phyloP scores from a whole-genome alignment of 192 early-diverging fungal genomes.

The Backusella australiensis region DNA sequence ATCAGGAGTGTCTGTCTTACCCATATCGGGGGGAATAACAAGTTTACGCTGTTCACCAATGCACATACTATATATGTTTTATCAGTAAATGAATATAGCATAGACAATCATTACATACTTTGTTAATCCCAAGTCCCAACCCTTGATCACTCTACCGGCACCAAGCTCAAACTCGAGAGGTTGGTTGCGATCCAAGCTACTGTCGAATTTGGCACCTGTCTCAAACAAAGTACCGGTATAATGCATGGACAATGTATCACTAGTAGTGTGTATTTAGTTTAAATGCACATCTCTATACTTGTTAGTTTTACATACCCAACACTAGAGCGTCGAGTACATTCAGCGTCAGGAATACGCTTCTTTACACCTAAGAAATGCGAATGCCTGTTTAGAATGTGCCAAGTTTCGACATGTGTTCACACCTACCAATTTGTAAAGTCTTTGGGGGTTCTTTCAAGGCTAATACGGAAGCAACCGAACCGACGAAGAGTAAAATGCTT shows the following conservation, averaged over 20 bases:
- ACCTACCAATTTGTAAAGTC: constrained; percentile 48
- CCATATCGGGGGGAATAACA: constrained; percentile 66
- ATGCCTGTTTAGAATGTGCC: not conserved
- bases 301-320: constrained; percentile 36
- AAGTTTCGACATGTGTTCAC: not conserved
- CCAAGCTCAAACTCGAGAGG: constrained; percentile 77
- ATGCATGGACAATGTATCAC: constrained; percentile 71
- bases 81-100: not conserved
- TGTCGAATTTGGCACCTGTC: constrained; percentile 70
- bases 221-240: constrained; percentile 71
- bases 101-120: constrained; percentile 22
- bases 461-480: constrained; percentile 7
- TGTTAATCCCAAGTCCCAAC: constrained; percentile 75
- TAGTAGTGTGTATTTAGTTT: constrained; percentile 13
- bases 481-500: not conserved
- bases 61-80: constrained; percentile 57
- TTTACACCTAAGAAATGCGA: constrained; percentile 41
- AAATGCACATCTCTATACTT: not conserved
- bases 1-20: constrained; percentile 10
- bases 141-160: constrained; percentile 71
- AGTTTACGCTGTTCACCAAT: constrained; percentile 76
- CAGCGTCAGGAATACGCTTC: constrained; percentile 45
- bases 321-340: constrained; percentile 44
- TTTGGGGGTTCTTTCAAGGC: constrained; percentile 41
- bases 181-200: constrained; percentile 58